A percentile compares a stretch with the other conserved stretches of the same genome.
phyloP scores from a whole-genome alignment of 805 yeast genomes.

The Yarrowia sp. region DNA sequence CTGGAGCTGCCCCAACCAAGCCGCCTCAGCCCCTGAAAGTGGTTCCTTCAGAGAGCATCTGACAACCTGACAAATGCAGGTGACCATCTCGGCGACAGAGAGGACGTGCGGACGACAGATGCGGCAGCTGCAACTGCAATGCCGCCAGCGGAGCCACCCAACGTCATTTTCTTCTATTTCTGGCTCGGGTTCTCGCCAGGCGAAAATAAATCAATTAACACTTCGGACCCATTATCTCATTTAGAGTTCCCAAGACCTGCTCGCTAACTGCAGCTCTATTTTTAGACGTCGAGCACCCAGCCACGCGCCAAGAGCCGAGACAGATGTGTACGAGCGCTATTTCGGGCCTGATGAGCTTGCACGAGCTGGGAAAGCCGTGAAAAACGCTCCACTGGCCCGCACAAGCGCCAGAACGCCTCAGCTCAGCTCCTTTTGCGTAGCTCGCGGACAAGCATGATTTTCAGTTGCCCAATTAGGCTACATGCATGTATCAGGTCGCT shows the following conservation, averaged over 20 bases:
- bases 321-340: neutral
- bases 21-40: neutral
- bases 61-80: slow-evolving; percentile 1
- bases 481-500: slow-evolving; percentile 13
- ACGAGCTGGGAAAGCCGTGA: too few species aligned
- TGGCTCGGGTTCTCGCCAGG: neutral
- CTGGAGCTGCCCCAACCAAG: neutral
- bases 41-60: neutral
- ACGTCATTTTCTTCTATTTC: slow-evolving; percentile 7
- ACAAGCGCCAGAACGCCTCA: neutral
- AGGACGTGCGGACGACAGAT: neutral
- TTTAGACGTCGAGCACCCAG: neutral
- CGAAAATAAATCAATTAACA: neutral
- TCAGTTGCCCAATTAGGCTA: slow-evolving; percentile 20
- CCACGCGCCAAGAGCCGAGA: slow-evolving; percentile 1
- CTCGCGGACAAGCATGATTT: neutral
- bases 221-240: neutral
- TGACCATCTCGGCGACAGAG: neutral
- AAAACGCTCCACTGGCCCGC: too few species aligned
- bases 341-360: too few species aligned
- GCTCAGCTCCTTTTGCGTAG: neutral
- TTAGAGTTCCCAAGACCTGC: slow-evolving; percentile 1
- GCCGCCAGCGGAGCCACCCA: neutral
- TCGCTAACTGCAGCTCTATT: slow-evolving; percentile 19
- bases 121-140: neutral